Evolutionary conservation across 2,329 filamentous ascomycete species (phyloP).

Genomic region (Cladosporium sp.): DNA sequence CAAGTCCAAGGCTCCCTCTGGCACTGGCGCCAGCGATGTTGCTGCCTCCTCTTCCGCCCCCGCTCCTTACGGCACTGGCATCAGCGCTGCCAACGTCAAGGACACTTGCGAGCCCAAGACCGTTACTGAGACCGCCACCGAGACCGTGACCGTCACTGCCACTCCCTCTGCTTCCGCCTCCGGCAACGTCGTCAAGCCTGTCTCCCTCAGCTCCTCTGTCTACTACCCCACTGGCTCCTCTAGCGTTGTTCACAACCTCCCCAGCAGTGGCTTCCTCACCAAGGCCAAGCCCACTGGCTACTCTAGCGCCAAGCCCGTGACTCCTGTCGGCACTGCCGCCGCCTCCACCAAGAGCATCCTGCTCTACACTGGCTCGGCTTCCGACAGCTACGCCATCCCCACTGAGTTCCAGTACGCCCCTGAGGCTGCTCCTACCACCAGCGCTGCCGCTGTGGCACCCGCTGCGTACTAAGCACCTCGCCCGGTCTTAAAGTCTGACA

Average conservation of each 20-base stretch:
- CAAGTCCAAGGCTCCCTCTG: constrained; percentile 12
- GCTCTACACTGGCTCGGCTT: constrained; percentile 12
- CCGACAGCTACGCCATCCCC: constrained; percentile 21
- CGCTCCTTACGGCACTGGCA: constrained; percentile 18
- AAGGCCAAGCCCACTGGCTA: constrained; percentile 29
- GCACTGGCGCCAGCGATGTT: constrained; percentile 6
- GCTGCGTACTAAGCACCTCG: constrained; percentile 7
- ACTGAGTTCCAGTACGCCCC: constrained; percentile 17
- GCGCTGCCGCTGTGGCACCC: neutral
- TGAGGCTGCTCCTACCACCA: constrained; percentile 7
- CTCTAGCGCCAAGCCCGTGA: constrained; percentile 34
- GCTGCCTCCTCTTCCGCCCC: constrained; percentile 17
- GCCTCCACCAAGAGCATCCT: constrained; percentile 19
- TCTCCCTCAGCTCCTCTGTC: constrained; percentile 29
- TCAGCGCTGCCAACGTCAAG: constrained; percentile 18
- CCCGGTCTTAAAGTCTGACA: constrained; percentile 17
- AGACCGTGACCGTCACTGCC: constrained; percentile 36
- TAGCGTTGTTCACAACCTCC: constrained; percentile 21
- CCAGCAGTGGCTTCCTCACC: constrained; percentile 36
- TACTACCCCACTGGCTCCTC: constrained; percentile 33
- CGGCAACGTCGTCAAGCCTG: constrained; percentile 26
- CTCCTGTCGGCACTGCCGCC: constrained; percentile 14
- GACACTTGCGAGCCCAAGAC: constrained; percentile 34
- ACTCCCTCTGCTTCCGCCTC: constrained; percentile 24
- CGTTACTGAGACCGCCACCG: constrained; percentile 39